A percentile compares a stretch with the other conserved stretches of the same genome.
Conservation (phyloP, 2,329 filamentous ascomycete species). For the Colletotrichum truncatum region DNA sequence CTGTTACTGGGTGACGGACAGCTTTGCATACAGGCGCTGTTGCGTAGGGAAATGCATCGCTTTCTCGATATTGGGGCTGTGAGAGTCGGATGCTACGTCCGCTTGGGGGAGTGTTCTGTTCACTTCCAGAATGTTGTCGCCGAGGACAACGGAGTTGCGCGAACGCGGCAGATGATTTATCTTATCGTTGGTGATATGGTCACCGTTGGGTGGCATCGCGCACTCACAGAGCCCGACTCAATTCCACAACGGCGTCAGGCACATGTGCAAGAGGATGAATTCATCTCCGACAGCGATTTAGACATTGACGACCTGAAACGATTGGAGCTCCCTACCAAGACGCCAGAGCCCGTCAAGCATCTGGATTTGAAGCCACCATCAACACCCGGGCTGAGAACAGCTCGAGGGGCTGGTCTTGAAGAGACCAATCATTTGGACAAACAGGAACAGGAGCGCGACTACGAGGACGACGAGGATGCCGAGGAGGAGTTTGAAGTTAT, state of each 20-base stretch:
- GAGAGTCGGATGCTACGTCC: conserved; percentile 58
- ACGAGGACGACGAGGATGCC: conserved; percentile 34
- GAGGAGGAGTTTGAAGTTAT: conserved; percentile 46
- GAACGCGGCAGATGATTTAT: conserved; percentile 47
- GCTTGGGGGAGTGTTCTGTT: conserved; percentile 47
- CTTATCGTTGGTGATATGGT: conserved; percentile 55
- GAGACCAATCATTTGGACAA: no score
- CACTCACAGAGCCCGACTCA: neutral
- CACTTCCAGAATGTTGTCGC: neutral
- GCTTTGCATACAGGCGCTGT: conserved; percentile 62
- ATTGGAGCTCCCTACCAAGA: neutral
- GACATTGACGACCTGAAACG: conserved; percentile 13
- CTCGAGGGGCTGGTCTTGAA: neutral
- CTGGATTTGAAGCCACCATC: neutral
- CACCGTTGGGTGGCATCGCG: conserved; percentile 56
- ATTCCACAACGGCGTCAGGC: neutral
- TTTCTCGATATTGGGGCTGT: conserved; percentile 57
- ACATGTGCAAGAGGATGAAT: neutral
- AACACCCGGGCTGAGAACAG: neutral
- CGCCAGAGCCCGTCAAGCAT: neutral
- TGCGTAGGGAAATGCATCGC: conserved; percentile 55
- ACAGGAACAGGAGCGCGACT: no score
- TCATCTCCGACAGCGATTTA: conserved; percentile 26
- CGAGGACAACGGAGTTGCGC: conserved; percentile 1
- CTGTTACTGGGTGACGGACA: conserved; percentile 62